Base-by-base conservation (phyloP, 225 moss, liverwort and hornwort species). In the Sphagnum contortum region DNA sequence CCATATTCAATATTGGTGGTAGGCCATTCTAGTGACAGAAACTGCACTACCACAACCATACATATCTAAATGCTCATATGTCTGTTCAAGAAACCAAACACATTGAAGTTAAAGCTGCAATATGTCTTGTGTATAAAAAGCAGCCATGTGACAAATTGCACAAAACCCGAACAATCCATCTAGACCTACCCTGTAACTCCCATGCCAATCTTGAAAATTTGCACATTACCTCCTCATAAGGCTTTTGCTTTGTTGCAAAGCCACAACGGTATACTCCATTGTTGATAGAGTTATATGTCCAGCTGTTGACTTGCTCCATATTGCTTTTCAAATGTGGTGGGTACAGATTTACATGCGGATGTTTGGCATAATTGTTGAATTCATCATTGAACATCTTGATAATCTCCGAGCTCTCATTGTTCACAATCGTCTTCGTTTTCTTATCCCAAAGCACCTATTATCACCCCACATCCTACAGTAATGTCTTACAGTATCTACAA, bases 331-430 rank as follows among this genome's bases (percentile, higher is more conserved):
- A 50, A 2, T 11, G 72, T 58, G 69, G 53, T 0, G 85, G 85
- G 58, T 70, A 86, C 61, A 86, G 57, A 47, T 82, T 64, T 3
- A 82, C 72, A 49, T 76, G 63, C 5, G 85, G 79, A 7, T 86
- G 76, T 65, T 75, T 68, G 5, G 82, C 85, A 5, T 76, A 63
- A 53, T 73, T 63, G 64, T 86, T 86, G 68, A 86, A 82, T 61
- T 81, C 79, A 66, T 81, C 70, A 74, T 86, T 86, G 55, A 86
- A 75, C 74, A 86, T 86, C 62, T 70, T 72, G 52, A 81, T 82
- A 67, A 86, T 86, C 72, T 86, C 85, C 6, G 85, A 77, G 76
- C 85, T 86, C 60, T 86, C 85, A 49, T 86, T 86, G 79, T 86
- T 86, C 44, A 86, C 85, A 66, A 86, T 82, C 48, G 78, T 72